Conservation (phyloP, 169 alveolate genomes). For the Miamiensis avidus region DNA sequence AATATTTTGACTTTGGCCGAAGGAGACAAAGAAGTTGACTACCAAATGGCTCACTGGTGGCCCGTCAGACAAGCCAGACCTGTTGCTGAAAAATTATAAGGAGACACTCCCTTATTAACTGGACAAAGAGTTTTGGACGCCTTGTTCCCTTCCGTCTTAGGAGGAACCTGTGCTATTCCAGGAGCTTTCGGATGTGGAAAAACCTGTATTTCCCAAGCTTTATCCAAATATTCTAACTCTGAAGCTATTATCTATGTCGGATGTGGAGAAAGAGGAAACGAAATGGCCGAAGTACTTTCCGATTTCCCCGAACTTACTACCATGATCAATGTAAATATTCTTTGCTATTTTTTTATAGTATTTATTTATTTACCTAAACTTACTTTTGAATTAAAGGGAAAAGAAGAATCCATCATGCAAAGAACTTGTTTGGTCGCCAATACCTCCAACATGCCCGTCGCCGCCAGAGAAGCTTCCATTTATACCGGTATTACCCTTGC, state of each 20-base stretch:
- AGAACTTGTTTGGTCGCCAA: constrained; percentile 99
- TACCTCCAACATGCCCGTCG: constrained; percentile 99
- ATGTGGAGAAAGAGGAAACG: constrained; percentile 99
- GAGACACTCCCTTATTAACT: constrained; percentile 74
- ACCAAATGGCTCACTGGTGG: constrained; percentile 97
- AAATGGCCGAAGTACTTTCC: constrained; percentile 99
- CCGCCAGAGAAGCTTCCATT: constrained; percentile 99
- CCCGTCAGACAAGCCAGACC: constrained; percentile 99
- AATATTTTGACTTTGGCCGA: constrained; percentile 87
- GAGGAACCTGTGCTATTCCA: constrained; percentile 99
- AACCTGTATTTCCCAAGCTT: constrained; percentile 98
- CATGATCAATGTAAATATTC: constrained; percentile 8
- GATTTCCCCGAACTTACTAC: constrained; percentile 99
- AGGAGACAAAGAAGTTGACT: constrained; percentile 89
- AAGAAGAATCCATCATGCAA: constrained; percentile 97
- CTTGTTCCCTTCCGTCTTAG: constrained; percentile 96
- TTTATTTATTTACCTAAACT: constrained; percentile 44
- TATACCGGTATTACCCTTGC: constrained; percentile 98
- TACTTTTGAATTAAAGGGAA: constrained; percentile 66
- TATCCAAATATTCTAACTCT: constrained; percentile 97
- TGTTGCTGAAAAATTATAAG: constrained; percentile 93
- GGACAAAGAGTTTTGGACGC: constrained; percentile 98
- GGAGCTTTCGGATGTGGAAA: constrained; percentile 99
- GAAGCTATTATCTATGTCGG: constrained; percentile 98
- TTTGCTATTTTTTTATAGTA: too few species aligned